Evolutionary conservation across 768 basidiomycete genomes (phyloP).

Genomic region (Sarcodon aspratus): DNA sequence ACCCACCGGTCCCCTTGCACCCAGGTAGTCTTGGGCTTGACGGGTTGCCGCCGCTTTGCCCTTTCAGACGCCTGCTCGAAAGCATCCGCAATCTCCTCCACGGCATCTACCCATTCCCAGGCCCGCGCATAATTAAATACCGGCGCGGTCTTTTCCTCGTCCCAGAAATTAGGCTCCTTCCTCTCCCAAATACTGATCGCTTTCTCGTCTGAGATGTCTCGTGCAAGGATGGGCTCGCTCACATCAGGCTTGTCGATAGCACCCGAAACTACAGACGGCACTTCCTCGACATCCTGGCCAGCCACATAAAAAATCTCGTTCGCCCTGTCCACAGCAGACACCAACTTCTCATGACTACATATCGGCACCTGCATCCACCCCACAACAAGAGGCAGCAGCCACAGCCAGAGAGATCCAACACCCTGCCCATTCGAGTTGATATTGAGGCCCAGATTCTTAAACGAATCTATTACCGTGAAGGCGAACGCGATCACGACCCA

Average conservation of each 20-base stretch:
- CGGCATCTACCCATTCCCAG: slow-evolving; percentile 7
- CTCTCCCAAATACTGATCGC: neutral
- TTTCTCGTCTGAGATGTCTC: slow-evolving; percentile 1
- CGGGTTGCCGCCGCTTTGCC: neutral
- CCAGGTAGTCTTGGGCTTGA: neutral
- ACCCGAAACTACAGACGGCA: neutral
- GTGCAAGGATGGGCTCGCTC: neutral
- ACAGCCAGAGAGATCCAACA: slow-evolving; percentile 30
- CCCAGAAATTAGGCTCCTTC: neutral
- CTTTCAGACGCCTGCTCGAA: slow-evolving; percentile 1
- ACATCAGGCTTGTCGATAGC: neutral
- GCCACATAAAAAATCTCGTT: slow-evolving; percentile 17
- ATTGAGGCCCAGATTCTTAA: slow-evolving; percentile 6
- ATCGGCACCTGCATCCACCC: slow-evolving; percentile 31
- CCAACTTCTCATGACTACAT: slow-evolving; percentile 13
- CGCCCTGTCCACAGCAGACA: slow-evolving; percentile 16
- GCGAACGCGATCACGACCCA: slow-evolving; percentile 35
- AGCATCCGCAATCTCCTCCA: slow-evolving; percentile 7
- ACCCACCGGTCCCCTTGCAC: slow-evolving; percentile 6
- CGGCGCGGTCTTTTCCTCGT: slow-evolving; percentile 11
- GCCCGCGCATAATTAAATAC: slow-evolving; percentile 13
- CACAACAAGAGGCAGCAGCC: slow-evolving; percentile 26
- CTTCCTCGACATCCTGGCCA: slow-evolving; percentile 3
- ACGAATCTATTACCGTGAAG: slow-evolving; percentile 21
- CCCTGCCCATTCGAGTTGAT: slow-evolving; percentile 24